Evolutionary conservation across 305 asterid genomes (phyloP).

Genomic region (Petunia hybrid): DNA sequence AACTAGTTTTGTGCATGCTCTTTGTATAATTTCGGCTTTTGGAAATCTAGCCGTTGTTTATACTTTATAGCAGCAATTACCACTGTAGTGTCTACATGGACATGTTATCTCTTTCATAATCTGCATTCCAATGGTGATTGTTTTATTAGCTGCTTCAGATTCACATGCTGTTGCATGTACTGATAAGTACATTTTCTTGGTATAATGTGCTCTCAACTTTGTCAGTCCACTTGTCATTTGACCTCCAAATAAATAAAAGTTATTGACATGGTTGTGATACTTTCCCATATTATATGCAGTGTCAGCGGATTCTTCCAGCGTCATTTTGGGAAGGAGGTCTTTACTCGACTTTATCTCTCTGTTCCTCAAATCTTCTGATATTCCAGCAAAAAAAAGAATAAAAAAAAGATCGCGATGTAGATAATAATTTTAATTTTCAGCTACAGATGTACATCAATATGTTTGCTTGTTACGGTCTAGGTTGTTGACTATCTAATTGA

Average conservation of each 20-base stretch:
- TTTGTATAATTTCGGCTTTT: background rate
- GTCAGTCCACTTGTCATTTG: background rate
- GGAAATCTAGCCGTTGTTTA: conserved; percentile 1
- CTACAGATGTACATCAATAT: background rate
- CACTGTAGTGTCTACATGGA: background rate
- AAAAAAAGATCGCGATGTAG: background rate
- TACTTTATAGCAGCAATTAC: conserved; percentile 7
- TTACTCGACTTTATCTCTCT: conserved; percentile 24
- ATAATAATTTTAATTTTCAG: background rate
- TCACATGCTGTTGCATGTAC: background rate
- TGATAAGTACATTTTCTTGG: background rate
- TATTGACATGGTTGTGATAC: conserved; percentile 4
- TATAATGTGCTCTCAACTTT: background rate
- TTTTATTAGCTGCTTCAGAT: background rate
- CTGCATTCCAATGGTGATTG: conserved; percentile 6
- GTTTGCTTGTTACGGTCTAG: conserved; percentile 43
- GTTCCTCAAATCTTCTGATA: background rate
- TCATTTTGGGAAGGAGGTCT: conserved; percentile 97
- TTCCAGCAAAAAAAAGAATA: conserved; percentile 20
- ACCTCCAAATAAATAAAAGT: background rate
- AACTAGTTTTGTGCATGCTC: background rate
- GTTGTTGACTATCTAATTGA: conserved; percentile 94
- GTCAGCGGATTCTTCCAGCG: conserved; percentile 91
- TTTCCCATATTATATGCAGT: conserved; percentile 52
- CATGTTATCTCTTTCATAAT: background rate